These are phyloP conservation scores for Phytophthora quininea DNA, from an alignment of 352 stramenopile species.

Conservation along the genomic window DNA sequence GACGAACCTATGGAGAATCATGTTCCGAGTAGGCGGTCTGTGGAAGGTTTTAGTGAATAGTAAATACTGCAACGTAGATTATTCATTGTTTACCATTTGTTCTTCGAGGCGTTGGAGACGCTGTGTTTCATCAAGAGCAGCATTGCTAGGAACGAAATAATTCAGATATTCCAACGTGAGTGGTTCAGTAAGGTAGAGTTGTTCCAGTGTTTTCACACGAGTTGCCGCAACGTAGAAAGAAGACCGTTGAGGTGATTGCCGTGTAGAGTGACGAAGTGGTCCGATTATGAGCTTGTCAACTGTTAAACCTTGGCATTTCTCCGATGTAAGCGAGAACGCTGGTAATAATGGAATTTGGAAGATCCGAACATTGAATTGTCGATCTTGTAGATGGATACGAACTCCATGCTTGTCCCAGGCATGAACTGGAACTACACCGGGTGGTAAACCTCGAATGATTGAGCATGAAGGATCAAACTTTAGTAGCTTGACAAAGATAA, in stretches of 20 bases:
- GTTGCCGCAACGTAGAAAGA: slow-evolving; percentile 15
- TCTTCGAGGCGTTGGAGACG: not conserved
- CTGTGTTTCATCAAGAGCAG: not conserved
- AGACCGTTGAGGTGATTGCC: not conserved
- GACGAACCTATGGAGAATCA: no score
- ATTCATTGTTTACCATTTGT: no score
- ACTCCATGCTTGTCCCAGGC: not conserved
- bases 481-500: not conserved
- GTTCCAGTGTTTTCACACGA: slow-evolving; percentile 6
- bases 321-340: slow-evolving; percentile 4
- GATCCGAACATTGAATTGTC: not conserved
- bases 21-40: no score
- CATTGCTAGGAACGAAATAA: not conserved
- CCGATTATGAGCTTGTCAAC: slow-evolving; percentile 12
- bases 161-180: not conserved
- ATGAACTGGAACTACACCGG: not conserved
- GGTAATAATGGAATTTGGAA: slow-evolving; percentile 3
- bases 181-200: not conserved
- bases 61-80: no score
- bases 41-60: no score
- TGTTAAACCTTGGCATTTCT: slow-evolving; percentile 20
- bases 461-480: not conserved
- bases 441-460: not conserved
- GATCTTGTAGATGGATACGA: not conserved
- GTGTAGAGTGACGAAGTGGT: slow-evolving; percentile 1